Percentiles rank a stretch among this genome's conserved stretches.
phyloP scores from a whole-genome alignment of 495 filamentous ascomycete genomes.

The Penicillium herquei region DNA sequence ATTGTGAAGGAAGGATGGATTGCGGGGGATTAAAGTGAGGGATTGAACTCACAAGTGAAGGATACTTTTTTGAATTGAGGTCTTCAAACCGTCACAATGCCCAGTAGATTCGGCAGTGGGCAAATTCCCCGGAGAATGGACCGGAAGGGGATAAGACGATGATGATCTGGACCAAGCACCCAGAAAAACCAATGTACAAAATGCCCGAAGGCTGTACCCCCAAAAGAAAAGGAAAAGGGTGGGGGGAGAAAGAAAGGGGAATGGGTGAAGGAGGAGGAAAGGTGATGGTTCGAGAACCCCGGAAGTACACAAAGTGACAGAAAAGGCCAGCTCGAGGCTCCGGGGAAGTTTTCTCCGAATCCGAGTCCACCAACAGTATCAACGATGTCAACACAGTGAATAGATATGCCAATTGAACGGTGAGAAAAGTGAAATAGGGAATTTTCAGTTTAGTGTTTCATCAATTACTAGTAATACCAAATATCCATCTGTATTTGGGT shows the following conservation, averaged over 20 bases:
- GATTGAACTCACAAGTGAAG: not conserved
- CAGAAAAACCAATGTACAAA: conserved; percentile 12
- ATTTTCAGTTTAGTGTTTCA: no score
- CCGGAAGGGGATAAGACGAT: conserved; percentile 6
- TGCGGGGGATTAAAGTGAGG: not conserved
- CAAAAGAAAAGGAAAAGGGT: conserved; percentile 12
- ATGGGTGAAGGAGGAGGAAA: conserved; percentile 8
- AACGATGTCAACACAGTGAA: no score
- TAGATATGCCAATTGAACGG: no score
- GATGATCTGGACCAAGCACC: conserved; percentile 14
- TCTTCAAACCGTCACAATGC: conserved; percentile 2
- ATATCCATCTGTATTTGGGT: no score
- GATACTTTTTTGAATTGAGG: conserved; percentile 11
- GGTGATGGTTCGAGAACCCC: conserved; percentile 30
- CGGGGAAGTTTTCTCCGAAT: conserved; percentile 32
- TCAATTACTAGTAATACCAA: no score
- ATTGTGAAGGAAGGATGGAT: not conserved
- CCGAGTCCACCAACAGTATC: conserved; percentile 9
- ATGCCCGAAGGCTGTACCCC: conserved; percentile 18
- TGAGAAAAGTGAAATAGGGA: no score
- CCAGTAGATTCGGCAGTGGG: conserved; percentile 1
- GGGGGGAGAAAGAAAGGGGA: conserved; percentile 14
- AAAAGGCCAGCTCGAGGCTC: conserved; percentile 35
- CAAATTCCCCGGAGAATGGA: conserved; percentile 12
- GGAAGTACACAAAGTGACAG: conserved; percentile 32